Base-by-base conservation (phyloP, 371 early-diverging fungal genomes). In the Mucor piriformis region DNA sequence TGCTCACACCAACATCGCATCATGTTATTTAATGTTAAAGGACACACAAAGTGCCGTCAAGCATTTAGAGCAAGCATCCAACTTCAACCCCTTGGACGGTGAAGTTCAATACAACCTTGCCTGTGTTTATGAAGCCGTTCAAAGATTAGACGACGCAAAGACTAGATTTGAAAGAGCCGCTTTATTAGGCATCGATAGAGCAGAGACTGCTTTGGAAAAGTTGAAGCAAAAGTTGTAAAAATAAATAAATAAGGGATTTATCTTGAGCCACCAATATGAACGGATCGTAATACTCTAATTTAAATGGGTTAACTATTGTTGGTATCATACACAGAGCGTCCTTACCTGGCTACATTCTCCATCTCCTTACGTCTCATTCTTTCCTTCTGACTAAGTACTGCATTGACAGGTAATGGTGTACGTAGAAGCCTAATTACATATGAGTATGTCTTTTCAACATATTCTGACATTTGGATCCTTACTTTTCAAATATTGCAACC, bases 1-100 rank as follows among this genome's bases (percentile, higher is more conserved):
- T 70, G 92, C 88, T 16, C 92, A 91, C 58, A 90, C 91, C 61
- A 95, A 93, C 69, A 71, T 92, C 25, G 95, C 92, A 2, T 90
- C 88, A n/a, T 81, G 86, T 6, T 84, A 86, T 50, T 82, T 89
- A 44, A 80, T 90, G 70, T 59, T 83, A 32, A 80, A 86, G 49
- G 78, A 86, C 24, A 82, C 89, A 50, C 25, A 69, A n/a, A 71
- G 71, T 6, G 92, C 93, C 0, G 57, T 91, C 29, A 66, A 57
- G 15, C 90, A 92, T 64, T 78, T 92, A 54, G 77, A 84, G 61
- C 79, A 83, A 29, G 95, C 95, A 2, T 75, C 85, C 21, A 81
- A 84, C 48, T 76, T 93, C 47, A 80, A 85, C 24, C 92, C 93
- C 2, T 54, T 84, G 24, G 89, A 89, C 55, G 85, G 85, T 6